Evolutionary conservation across 257 asterid species (phyloP).

Genomic region (Dorcoceras hygrometricum): DNA sequence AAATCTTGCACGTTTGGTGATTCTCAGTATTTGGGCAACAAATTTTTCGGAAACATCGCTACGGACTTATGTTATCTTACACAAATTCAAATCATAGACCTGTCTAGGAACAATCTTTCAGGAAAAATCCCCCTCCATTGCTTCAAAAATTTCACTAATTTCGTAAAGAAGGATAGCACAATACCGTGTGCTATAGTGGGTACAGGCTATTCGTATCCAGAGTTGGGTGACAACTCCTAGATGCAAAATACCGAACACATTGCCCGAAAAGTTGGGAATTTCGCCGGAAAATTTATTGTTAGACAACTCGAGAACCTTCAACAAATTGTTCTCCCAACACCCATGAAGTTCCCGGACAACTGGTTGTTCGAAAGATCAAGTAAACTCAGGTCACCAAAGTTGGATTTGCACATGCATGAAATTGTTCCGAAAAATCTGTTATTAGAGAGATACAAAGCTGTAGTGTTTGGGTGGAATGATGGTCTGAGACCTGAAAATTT

Average conservation of each 20-base stretch:
- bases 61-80: conserved; percentile 13
- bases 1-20: not conserved
- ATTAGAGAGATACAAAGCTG: conserved; percentile 2
- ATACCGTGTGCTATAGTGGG: too few relatives aligned
- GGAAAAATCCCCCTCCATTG: conserved; percentile 22
- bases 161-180: not conserved
- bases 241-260: not conserved
- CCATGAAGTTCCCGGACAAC: conserved; percentile 25
- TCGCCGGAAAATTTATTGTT: conserved; percentile 27
- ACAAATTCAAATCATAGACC: conserved; percentile 28
- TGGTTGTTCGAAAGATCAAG: conserved; percentile 27
- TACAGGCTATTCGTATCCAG: not conserved
- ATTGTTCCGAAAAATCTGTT: conserved; percentile 33
- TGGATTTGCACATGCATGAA: conserved; percentile 15
- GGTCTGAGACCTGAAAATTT: conserved; percentile 29
- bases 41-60: conserved; percentile 28
- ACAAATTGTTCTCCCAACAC: conserved; percentile 17
- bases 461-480: not conserved
- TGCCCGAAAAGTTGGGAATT: conserved; percentile 24
- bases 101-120: conserved; percentile 26
- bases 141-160: conserved; percentile 25
- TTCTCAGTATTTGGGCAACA: conserved; percentile 23
- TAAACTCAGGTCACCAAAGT: not conserved
- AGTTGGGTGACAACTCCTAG: too few relatives aligned
- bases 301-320: conserved; percentile 12